Percentiles rank a stretch among this genome's conserved stretches.
Evolutionary conservation across 257 asterid genomes (phyloP).

Genomic region (Solanum phureja): DNA sequence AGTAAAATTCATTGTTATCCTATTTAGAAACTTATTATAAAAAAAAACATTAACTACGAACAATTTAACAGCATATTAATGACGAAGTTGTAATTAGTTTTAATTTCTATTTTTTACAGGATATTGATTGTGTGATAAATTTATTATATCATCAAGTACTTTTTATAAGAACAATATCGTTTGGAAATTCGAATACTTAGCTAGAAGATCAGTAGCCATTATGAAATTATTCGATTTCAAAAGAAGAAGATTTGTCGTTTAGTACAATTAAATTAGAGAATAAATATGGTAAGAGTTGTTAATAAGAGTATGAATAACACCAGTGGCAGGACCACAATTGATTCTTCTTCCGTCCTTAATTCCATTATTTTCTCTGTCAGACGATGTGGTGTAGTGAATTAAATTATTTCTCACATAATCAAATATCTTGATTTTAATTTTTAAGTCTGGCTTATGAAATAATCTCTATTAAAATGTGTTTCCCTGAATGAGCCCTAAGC

Average conservation of each 20-base stretch:
- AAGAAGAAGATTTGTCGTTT: background rate
- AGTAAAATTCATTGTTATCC: background rate
- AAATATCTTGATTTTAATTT: too few species aligned
- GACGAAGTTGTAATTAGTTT: background rate
- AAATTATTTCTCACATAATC: background rate
- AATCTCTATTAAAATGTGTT: too few species aligned
- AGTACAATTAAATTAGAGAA: background rate
- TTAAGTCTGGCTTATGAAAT: too few species aligned
- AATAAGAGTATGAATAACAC: constrained; percentile 1
- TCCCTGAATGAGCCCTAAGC: background rate
- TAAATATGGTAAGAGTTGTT: background rate
- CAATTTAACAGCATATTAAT: background rate
- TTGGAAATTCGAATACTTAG: background rate
- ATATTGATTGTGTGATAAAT: background rate
- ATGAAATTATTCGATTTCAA: background rate
- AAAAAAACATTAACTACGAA: background rate
- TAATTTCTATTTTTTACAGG: background rate
- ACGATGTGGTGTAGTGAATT: background rate
- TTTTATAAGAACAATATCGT: background rate
- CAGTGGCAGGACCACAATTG: constrained; percentile 9
- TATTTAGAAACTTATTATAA: background rate
- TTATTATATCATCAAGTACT: background rate
- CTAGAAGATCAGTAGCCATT: background rate
- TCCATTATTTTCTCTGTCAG: background rate
- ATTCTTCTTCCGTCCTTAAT: background rate